Conservation (phyloP, 2,329 filamentous ascomycete genomes). For the Clonostachys rhizophaga region DNA sequence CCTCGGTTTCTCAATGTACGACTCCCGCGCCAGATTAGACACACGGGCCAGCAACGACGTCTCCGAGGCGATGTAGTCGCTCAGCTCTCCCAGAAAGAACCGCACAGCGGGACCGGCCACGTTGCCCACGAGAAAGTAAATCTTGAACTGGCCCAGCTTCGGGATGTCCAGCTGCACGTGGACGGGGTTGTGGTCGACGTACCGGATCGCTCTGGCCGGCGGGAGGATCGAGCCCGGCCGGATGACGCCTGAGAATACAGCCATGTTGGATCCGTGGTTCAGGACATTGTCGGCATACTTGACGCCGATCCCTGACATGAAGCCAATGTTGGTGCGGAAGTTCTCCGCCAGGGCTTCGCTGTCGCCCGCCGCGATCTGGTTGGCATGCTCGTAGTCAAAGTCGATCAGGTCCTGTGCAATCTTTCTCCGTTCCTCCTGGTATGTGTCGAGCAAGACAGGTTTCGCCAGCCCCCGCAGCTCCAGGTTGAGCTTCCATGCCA, state of each 20-base stretch:
- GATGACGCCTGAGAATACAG: conserved; percentile 33
- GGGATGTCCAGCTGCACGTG: conserved; percentile 76
- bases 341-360: conserved; percentile 60
- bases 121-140: conserved; percentile 67
- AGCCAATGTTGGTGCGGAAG: conserved; percentile 66
- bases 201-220: conserved; percentile 68
- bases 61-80: conserved; percentile 42
- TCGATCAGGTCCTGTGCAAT: conserved; percentile 54
- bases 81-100: conserved; percentile 57
- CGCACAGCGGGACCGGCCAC: conserved; percentile 39
- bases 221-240: conserved; percentile 53
- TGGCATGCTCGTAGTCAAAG: conserved; percentile 54
- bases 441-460: conserved; percentile 46
- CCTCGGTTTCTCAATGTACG: conserved; percentile 56
- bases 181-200: conserved; percentile 73
- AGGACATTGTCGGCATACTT: conserved; percentile 49
- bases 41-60: conserved; percentile 55
- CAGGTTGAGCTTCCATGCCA: conserved; percentile 47
- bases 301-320: conserved; percentile 69
- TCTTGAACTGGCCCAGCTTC: conserved; percentile 70
- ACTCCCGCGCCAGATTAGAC: conserved; percentile 53
- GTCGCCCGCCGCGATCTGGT: conserved; percentile 57
- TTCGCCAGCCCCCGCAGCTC: conserved; percentile 47
- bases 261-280: conserved; percentile 28
- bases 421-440: conserved; percentile 59